Evolutionary conservation across 495 filamentous ascomycete species (phyloP).

Genomic region (Penicillium arizonense): DNA sequence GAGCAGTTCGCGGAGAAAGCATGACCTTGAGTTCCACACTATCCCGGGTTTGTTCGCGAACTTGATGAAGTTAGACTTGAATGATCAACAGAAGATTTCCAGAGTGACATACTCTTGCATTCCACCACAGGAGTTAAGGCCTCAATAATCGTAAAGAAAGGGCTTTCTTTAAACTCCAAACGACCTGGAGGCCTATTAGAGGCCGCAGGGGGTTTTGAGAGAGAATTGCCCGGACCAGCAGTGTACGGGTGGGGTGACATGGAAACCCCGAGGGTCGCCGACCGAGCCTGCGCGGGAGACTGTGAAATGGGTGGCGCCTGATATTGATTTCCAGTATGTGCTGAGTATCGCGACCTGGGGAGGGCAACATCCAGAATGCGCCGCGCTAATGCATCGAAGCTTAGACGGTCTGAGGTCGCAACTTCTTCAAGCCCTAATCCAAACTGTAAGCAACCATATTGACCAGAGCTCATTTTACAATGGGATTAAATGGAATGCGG

Average conservation of each 20-base stretch:
- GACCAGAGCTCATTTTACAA: neutral
- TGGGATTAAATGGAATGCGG: neutral
- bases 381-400: slow-evolving; percentile 32
- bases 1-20: slow-evolving; percentile 44
- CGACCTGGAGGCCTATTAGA: slow-evolving; percentile 31
- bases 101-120: slow-evolving; percentile 61
- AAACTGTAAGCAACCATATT: slow-evolving; percentile 4
- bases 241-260: slow-evolving; percentile 36
- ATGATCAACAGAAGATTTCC: neutral
- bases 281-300: slow-evolving; percentile 27
- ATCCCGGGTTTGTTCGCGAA: slow-evolving; percentile 52
- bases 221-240: slow-evolving; percentile 23
- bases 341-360: slow-evolving; percentile 24
- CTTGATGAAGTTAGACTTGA: slow-evolving; percentile 27
- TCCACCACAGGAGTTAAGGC: slow-evolving; percentile 59
- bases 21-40: slow-evolving; percentile 53
- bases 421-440: slow-evolving; percentile 37
- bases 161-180: slow-evolving; percentile 67
- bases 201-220: neutral
- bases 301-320: slow-evolving; percentile 22
- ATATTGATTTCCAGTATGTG: slow-evolving; percentile 26
- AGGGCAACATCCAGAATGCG: slow-evolving; percentile 33
- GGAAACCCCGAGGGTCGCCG: slow-evolving; percentile 21
- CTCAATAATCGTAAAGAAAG: slow-evolving; percentile 67
- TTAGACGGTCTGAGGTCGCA: slow-evolving; percentile 24